Evolutionary conservation across 2,329 filamentous ascomycete genomes (phyloP).

Genomic region (Stemphylium beticola): DNA sequence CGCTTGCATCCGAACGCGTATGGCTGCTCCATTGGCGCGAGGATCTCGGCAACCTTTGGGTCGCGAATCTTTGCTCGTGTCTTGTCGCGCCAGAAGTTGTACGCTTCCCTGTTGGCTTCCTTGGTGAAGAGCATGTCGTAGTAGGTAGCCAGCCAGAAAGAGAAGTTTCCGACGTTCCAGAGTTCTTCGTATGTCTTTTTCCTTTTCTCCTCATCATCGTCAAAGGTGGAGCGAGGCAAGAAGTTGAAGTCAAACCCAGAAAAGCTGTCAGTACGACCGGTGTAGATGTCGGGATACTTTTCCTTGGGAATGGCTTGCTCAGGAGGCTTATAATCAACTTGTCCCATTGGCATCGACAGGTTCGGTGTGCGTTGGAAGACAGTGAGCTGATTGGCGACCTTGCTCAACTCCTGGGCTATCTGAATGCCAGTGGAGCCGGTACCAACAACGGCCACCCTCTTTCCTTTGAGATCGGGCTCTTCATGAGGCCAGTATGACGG

Average conservation of each 20-base stretch:
- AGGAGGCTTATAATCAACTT: slow-evolving; percentile 17
- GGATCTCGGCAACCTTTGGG: slow-evolving; percentile 45
- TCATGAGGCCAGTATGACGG: slow-evolving; percentile 65
- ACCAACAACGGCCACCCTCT: slow-evolving; percentile 67
- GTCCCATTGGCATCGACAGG: slow-evolving; percentile 31
- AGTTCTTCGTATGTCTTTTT: slow-evolving; percentile 23
- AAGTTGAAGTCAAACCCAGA: slow-evolving; percentile 31
- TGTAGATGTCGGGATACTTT: slow-evolving; percentile 30
- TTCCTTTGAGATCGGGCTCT: slow-evolving; percentile 59
- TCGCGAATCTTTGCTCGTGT: slow-evolving; percentile 46
- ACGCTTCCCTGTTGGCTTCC: slow-evolving; percentile 50
- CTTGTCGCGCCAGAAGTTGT: slow-evolving; percentile 54
- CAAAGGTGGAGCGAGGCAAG: slow-evolving; percentile 24
- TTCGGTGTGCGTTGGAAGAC: slow-evolving; percentile 69
- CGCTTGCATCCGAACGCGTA: slow-evolving; percentile 34
- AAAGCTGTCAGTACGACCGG: slow-evolving; percentile 14
- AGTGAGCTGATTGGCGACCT: slow-evolving; percentile 55
- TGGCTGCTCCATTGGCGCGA: slow-evolving; percentile 47
- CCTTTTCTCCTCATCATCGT: slow-evolving; percentile 25
- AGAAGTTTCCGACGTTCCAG: slow-evolving; percentile 29
- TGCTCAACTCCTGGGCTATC: slow-evolving; percentile 64
- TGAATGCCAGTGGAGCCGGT: slow-evolving; percentile 67
- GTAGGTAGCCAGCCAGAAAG: slow-evolving; percentile 39
- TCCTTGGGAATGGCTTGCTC: slow-evolving; percentile 53
- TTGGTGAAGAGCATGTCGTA: slow-evolving; percentile 44